A percentile compares a stretch with the other conserved stretches of the same genome.
Evolutionary conservation across 768 basidiomycete species (phyloP).

Genomic region (Mycena leptocephala): DNA sequence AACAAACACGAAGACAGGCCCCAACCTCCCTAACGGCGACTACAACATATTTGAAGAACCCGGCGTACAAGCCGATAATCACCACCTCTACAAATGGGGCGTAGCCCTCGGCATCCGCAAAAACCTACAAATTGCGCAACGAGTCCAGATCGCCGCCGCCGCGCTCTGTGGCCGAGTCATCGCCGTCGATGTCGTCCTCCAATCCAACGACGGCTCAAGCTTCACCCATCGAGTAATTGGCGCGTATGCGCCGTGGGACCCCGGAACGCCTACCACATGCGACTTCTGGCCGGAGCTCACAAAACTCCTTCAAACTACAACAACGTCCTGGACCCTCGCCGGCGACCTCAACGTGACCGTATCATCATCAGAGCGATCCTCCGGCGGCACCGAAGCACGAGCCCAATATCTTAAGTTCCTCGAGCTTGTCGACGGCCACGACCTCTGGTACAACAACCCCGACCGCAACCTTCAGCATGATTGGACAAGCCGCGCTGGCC

Average conservation of each 20-base stretch:
- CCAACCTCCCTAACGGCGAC: too few relatives aligned
- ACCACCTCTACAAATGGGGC: too few relatives aligned
- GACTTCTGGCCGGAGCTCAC: neutral
- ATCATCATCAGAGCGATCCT: neutral
- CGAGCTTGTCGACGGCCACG: neutral
- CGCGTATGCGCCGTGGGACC: conserved; percentile 47
- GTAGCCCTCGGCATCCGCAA: conserved; percentile 21
- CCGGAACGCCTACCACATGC: conserved; percentile 37
- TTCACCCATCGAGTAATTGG: conserved; percentile 42
- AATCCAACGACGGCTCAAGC: conserved; percentile 12
- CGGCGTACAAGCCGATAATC: too few relatives aligned
- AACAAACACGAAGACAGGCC: neutral
- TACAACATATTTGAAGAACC: too few relatives aligned
- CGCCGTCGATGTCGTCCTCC: conserved; percentile 39
- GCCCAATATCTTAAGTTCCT: neutral
- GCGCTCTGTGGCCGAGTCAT: conserved; percentile 39
- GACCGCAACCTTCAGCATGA: neutral
- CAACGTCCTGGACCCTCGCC: neutral
- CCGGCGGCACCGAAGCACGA: neutral
- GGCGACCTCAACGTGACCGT: conserved; percentile 11
- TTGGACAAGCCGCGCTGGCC: conserved; percentile 8
- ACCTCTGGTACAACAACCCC: neutral
- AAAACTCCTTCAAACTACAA: neutral
- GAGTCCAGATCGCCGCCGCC: neutral
- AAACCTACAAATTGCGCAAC: conserved; percentile 13